A percentile compares a stretch with the other conserved stretches of the same genome.
Evolutionary conservation across 176 grass and related monocot genomes (phyloP).

Genomic region (Poa pratensis): DNA sequence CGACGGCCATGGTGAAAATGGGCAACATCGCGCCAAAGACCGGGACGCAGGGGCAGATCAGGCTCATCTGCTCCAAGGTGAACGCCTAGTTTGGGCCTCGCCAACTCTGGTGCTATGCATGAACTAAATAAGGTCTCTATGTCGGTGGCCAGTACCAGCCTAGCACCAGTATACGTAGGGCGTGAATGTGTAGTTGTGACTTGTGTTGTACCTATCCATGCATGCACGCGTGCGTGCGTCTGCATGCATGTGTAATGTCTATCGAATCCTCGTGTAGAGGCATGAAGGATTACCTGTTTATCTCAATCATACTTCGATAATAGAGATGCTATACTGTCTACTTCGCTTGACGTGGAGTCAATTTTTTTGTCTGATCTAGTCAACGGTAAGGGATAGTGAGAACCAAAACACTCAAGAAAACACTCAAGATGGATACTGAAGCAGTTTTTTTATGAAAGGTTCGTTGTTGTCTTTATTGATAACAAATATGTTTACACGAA

Average conservation of each 20-base stretch:
- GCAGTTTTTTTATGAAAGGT: no score
- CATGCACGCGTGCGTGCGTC: not conserved
- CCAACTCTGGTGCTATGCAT: not conserved
- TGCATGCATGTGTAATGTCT: not conserved
- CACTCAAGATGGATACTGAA: no score
- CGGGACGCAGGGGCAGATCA: slow-evolving; percentile 41
- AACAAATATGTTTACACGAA: no score
- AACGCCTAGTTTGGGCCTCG: not conserved
- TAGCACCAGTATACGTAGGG: not conserved
- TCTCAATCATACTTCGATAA: not conserved
- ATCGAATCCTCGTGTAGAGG: slow-evolving; percentile 13
- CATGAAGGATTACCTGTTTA: not conserved
- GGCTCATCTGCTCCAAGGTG: slow-evolving; percentile 39
- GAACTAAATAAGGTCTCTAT: slow-evolving; percentile 10
- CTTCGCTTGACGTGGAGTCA: no score
- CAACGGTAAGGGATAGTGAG: no score
- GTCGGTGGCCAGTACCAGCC: not conserved
- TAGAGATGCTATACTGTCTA: no score
- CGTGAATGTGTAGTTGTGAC: not conserved
- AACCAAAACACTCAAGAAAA: no score
- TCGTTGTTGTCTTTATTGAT: no score
- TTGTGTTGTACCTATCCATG: not conserved
- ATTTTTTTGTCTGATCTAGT: no score
- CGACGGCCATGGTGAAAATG: slow-evolving; percentile 61
- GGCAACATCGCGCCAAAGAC: slow-evolving; percentile 46